A percentile compares a stretch with the other conserved stretches of the same genome.
phyloP scores from a whole-genome alignment of 768 basidiomycete genomes.

The Leccinum sublutescens region DNA sequence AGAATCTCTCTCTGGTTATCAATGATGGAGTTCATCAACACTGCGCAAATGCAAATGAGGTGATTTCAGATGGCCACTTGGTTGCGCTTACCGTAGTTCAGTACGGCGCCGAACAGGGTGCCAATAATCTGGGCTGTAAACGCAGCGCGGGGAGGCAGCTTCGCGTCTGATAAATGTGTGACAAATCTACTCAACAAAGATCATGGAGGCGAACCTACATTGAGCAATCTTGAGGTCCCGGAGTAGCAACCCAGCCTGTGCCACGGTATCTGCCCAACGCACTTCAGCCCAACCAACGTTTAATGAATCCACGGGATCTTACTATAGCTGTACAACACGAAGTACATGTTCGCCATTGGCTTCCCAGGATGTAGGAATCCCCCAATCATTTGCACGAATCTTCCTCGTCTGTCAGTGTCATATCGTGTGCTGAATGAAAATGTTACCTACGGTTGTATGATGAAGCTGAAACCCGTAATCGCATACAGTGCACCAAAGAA shows the following conservation, averaged over 20 bases:
- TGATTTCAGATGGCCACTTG: slow-evolving; percentile 36
- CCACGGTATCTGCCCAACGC: slow-evolving; percentile 44
- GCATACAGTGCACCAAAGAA: slow-evolving; percentile 56
- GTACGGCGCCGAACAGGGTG: slow-evolving; percentile 27
- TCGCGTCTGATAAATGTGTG: slow-evolving; percentile 38
- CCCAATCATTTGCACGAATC: slow-evolving; percentile 38
- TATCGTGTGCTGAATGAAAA: background rate
- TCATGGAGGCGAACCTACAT: slow-evolving; percentile 11
- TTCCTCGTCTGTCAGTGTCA: slow-evolving; percentile 2
- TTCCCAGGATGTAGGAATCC: slow-evolving; percentile 37
- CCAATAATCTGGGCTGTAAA: slow-evolving; percentile 57
- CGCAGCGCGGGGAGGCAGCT: slow-evolving; percentile 66
- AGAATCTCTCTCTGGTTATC: slow-evolving; percentile 49
- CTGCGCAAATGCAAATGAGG: slow-evolving; percentile 37
- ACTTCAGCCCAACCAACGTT: slow-evolving; percentile 41
- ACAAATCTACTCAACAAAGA: slow-evolving; percentile 38
- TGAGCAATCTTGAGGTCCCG: slow-evolving; percentile 52
- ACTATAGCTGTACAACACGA: slow-evolving; percentile 48
- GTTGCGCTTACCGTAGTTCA: slow-evolving; percentile 55
- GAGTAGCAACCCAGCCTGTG: slow-evolving; percentile 50
- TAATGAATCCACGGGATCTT: slow-evolving; percentile 9
- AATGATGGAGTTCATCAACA: slow-evolving; percentile 58
- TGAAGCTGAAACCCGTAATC: slow-evolving; percentile 39
- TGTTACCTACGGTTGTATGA: slow-evolving; percentile 25
- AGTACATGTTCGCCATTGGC: slow-evolving; percentile 45